Evolutionary conservation across 495 filamentous ascomycete species (phyloP), one percentile per base, ranked within the genome.

Genomic region (Pseudevernia furfuracea): DNA sequence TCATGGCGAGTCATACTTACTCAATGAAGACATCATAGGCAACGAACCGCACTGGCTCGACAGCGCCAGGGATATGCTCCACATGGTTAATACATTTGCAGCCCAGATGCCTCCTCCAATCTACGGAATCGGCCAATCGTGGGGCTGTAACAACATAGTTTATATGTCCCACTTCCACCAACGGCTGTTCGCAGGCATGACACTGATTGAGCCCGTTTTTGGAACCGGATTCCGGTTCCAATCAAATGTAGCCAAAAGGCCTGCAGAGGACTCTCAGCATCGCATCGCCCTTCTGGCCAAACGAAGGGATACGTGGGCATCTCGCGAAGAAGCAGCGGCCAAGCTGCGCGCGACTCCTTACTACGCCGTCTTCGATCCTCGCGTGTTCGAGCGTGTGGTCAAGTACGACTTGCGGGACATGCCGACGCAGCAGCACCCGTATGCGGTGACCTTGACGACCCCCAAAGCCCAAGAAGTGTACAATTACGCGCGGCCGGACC

Each of bases 381-480:
- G 69, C 32, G 71, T 70, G 23, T 63, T 73, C 25, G 63, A 73
- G 15, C 66, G 63, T 11, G 64, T 66, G 28, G 49, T 74, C 12
- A 25, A 69, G 39, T 68, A 70, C 38, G 70, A 68, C 30, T 43
- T 74, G n/a, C 65, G 69, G 8, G 65, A 71, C 36, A 32, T 65
- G 19, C 65, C 68, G 10, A 66, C 69, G 14, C 25, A 10, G 36
- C 28, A 34, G 21, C 25, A 60, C 58, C 66, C 68, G 19, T 60
- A 66, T 4, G 66, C 71, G 12, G 79, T 82, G 6, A 83, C 85
- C 3, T 70, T 90, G 39, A 79, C 81, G n/a, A 87, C 86, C 1
- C 78, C 84, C 25, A 86, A 85, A 66, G 80, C 86, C 74, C 80
- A 84, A 67, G 86, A 88, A 66, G 73, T 71, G 66, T 85, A 69